phyloP scores from a whole-genome alignment of 2,329 filamentous ascomycete species.

The Tolypocladium ovalisporum region DNA sequence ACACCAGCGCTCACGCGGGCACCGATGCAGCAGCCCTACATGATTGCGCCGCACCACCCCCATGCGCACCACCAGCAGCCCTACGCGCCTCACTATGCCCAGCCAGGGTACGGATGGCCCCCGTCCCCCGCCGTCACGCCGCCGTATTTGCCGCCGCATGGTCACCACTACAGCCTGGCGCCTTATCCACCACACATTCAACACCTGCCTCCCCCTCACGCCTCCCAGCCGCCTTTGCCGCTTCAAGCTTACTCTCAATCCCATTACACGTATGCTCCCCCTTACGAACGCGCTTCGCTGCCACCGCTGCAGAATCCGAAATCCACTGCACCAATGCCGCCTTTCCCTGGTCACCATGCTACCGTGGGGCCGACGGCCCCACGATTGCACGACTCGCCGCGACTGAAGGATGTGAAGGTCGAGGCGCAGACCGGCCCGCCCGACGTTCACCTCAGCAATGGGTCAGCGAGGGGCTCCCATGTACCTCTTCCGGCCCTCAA shows the following conservation, averaged over 20 bases:
- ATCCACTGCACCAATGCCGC: constrained; percentile 13
- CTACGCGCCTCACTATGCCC: constrained; percentile 29
- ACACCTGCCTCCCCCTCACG: constrained; percentile 16
- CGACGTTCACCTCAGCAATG: constrained; percentile 23
- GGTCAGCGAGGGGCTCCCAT: constrained; percentile 25
- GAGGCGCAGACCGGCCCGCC: constrained; percentile 30
- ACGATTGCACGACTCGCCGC: constrained; percentile 28
- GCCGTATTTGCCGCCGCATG: constrained; percentile 44
- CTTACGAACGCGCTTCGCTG: constrained; percentile 23
- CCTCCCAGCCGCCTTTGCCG: constrained; percentile 15
- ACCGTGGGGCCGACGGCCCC: constrained; percentile 24
- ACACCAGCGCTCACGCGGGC: constrained; percentile 72
- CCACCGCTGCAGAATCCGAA: constrained; percentile 24
- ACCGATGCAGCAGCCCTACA: constrained; percentile 44
- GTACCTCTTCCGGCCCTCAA: constrained; percentile 33
- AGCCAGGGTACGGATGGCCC: constrained; percentile 40
- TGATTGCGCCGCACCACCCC: constrained; percentile 21
- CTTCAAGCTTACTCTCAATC: constrained; percentile 16
- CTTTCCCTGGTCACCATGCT: constrained; percentile 21
- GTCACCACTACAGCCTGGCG: constrained; percentile 32
- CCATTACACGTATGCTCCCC: constrained; percentile 11
- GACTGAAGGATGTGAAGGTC: constrained; percentile 31
- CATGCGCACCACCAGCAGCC: constrained; percentile 17
- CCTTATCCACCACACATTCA: constrained; percentile 22
- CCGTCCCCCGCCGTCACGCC: constrained; percentile 45